phyloP scores from a whole-genome alignment of 176 grass and related monocot species.

The Rhynchospora pubera region DNA sequence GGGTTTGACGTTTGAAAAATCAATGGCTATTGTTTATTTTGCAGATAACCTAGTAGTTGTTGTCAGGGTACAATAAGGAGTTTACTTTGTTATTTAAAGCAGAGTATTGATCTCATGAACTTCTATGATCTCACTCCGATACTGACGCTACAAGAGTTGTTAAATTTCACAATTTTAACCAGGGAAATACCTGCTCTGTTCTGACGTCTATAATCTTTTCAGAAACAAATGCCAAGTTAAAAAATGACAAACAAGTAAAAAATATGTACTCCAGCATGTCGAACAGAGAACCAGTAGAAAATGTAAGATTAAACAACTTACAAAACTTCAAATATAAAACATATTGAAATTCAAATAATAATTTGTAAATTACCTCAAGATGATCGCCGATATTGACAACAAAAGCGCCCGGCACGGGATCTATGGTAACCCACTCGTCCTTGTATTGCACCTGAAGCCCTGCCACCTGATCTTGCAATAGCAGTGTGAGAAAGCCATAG shows the following conservation, averaged over 20 bases:
- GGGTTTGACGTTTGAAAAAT: not conserved
- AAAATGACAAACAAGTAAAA: not conserved
- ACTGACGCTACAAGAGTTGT: not conserved
- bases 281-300: not conserved
- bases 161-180: not conserved
- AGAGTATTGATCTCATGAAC: not conserved
- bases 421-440: conserved; percentile 56
- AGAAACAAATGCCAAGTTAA: not conserved
- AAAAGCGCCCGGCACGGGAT: conserved; percentile 47
- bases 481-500: conserved; percentile 76
- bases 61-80: conserved; percentile 2
- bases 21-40: not conserved
- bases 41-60: not conserved
- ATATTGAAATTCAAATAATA: not conserved
- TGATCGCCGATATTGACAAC: conserved; percentile 92
- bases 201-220: not conserved
- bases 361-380: conserved; percentile 47
- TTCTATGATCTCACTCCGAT: not conserved
- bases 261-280: not conserved
- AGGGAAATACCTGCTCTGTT: not conserved
- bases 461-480: conserved; percentile 64
- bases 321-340: not conserved
- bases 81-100: not conserved
- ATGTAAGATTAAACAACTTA: not conserved
- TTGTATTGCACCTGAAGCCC: conserved; percentile 61